Evolutionary conservation across 2,329 filamentous ascomycete genomes (phyloP).

Genomic region (Penicillium sp.): DNA sequence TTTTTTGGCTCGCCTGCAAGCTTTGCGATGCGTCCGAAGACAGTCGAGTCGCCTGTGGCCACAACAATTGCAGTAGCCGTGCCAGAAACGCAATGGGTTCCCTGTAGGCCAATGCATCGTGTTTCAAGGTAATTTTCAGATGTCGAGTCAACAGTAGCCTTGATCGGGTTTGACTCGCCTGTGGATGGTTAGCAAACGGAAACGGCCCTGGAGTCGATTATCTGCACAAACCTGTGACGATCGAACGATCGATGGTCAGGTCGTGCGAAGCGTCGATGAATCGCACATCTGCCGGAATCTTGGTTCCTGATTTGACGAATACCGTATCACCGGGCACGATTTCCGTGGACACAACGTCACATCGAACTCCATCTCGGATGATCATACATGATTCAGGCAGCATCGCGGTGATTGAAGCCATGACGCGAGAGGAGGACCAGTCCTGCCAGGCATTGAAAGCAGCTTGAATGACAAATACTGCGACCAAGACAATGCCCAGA

Average conservation of each 20-base stretch:
- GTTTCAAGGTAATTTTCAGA: constrained; percentile 57
- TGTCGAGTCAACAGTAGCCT: constrained; percentile 47
- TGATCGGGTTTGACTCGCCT: constrained; percentile 61
- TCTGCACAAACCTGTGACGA: constrained; percentile 61
- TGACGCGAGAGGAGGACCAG: constrained; percentile 74
- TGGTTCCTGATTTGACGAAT: constrained; percentile 55
- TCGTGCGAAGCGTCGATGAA: constrained; percentile 10
- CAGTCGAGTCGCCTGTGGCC: constrained; percentile 69
- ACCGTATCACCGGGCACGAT: constrained; percentile 62
- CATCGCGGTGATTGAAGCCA: constrained; percentile 79
- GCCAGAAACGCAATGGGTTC: constrained; percentile 75
- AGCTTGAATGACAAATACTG: constrained; percentile 70
- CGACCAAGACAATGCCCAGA: constrained; percentile 70
- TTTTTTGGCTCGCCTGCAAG: constrained; percentile 69
- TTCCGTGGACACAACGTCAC: constrained; percentile 25
- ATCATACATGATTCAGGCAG: constrained; percentile 72
- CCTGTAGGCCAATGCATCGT: constrained; percentile 70
- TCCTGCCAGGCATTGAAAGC: constrained; percentile 72
- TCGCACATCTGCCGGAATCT: constrained; percentile 58
- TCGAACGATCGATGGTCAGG: not conserved
- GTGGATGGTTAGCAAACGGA: constrained; percentile 39
- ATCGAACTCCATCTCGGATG: constrained; percentile 57
- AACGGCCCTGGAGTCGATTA: constrained; percentile 65
- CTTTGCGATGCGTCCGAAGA: constrained; percentile 75
- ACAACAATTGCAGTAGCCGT: constrained; percentile 68